Percentiles rank a stretch among this genome's conserved stretches.
Evolutionary conservation across 2,329 filamentous ascomycete species (phyloP).

Genomic region (Sclerotinia borealis): DNA sequence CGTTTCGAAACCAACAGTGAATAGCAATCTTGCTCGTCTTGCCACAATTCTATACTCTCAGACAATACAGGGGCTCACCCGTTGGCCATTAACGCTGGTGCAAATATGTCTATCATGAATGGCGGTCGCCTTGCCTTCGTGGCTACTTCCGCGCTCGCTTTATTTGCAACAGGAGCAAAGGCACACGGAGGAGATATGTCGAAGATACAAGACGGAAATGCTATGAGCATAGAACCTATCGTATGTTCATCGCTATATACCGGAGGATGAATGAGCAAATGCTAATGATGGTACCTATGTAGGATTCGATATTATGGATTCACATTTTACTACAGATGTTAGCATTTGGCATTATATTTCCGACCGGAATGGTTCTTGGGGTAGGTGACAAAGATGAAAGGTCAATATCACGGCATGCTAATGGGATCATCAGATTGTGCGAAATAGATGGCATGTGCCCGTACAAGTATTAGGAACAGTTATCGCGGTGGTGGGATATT

Average conservation of each 20-base stretch:
- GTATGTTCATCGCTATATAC: constrained; percentile 41
- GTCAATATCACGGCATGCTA: background rate
- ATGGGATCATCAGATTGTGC: constrained; percentile 60
- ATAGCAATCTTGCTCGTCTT: background rate
- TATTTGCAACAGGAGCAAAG: constrained; percentile 17
- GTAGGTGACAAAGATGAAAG: constrained; percentile 46
- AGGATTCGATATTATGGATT: constrained; percentile 83
- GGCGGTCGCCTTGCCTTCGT: background rate
- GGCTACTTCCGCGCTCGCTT: constrained; percentile 11
- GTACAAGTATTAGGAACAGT: constrained; percentile 69
- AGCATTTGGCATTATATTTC: constrained; percentile 88
- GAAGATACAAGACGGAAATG: constrained; percentile 62
- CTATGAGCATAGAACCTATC: constrained; percentile 66
- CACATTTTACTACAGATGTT: constrained; percentile 87
- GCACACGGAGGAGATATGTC: constrained; percentile 41
- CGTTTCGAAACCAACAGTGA: constrained; percentile 6
- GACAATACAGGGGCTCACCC: background rate
- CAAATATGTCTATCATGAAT: constrained; percentile 1
- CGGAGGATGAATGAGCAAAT: background rate
- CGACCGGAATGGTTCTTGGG: constrained; percentile 89
- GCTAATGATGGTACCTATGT: constrained; percentile 31
- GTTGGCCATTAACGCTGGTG: background rate
- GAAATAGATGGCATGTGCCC: constrained; percentile 91
- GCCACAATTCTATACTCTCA: background rate
- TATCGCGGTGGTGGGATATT: constrained; percentile 78